Evolutionary conservation across 169 alveolate genomes (phyloP).

Genomic region (Theileria luwenshuni): DNA sequence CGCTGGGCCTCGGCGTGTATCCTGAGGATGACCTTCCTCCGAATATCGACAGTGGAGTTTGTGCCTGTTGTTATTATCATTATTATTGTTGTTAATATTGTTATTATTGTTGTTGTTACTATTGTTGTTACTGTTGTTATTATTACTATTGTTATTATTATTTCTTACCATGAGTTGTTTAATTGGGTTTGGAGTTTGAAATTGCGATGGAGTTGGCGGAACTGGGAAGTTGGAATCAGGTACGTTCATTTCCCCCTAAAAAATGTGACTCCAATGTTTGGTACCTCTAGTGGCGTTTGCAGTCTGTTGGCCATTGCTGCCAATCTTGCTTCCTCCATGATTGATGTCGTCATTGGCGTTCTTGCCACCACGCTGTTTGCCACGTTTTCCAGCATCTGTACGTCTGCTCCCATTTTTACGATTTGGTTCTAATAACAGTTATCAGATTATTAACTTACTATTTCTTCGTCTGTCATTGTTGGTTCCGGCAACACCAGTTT

Average conservation of each 20-base stretch:
- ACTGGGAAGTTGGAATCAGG: conserved; percentile 40
- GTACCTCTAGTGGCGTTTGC: conserved; percentile 68
- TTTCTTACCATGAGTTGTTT: conserved; percentile 36
- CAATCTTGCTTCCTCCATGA: conserved; percentile 70
- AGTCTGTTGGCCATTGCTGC: conserved; percentile 63
- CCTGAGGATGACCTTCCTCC: conserved; percentile 42
- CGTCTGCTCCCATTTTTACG: conserved; percentile 69
- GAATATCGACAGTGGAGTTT: conserved; percentile 55
- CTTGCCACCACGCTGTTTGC: conserved; percentile 61
- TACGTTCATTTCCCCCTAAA: conserved; percentile 57
- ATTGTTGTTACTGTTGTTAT: too few species aligned
- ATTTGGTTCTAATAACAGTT: conserved; percentile 29
- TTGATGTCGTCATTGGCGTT: conserved; percentile 64
- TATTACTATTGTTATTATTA: too few species aligned
- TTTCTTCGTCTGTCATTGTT: conserved; percentile 78
- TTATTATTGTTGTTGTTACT: too few species aligned
- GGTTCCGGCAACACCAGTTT: conserved; percentile 82
- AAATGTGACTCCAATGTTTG: not conserved
- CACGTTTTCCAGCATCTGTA: conserved; percentile 51
- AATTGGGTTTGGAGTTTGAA: conserved; percentile 59
- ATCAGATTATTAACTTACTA: conserved; percentile 13
- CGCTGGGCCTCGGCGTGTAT: conserved; percentile 39
- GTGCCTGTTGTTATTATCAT: conserved; percentile 20
- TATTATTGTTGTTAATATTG: too few species aligned
- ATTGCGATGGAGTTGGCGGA: conserved; percentile 41